phyloP scores from a whole-genome alignment of 441 rosid species.

The Cnidoscolus chayamansa region DNA sequence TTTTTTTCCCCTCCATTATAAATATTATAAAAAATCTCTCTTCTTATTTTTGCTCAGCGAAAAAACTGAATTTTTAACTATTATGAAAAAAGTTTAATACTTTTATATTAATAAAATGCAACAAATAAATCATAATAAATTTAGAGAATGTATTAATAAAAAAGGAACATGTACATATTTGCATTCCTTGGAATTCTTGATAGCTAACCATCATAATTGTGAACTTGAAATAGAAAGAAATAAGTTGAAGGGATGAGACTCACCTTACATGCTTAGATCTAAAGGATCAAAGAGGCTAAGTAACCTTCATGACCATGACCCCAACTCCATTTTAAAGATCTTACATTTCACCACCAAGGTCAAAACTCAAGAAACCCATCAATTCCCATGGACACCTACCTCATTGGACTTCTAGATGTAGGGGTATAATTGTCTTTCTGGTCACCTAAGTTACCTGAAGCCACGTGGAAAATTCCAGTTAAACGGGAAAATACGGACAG shows the following conservation, averaged over 20 bases:
- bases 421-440: constrained; percentile 25
- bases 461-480: constrained; percentile 15
- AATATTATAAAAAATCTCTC: no score
- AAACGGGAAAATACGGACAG: background rate
- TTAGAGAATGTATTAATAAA: no score
- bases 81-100: no score
- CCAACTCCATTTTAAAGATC: constrained; percentile 6
- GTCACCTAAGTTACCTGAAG: background rate
- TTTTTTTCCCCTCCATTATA: no score
- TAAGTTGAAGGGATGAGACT: no score
- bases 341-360: constrained; percentile 1
- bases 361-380: constrained; percentile 11
- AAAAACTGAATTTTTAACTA: no score
- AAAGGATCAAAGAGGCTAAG: constrained; percentile 33
- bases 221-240: background rate
- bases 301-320: constrained; percentile 38
- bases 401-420: constrained; percentile 2
- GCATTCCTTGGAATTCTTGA: no score
- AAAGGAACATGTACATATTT: no score
- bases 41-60: no score
- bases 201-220: background rate
- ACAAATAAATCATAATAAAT: no score
- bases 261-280: constrained; percentile 24
- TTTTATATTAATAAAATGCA: no score
- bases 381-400: background rate